Evolutionary conservation across 1,284 basidiomycete species (phyloP), one percentile per base, ranked within the genome.

Genomic region (Xerocomus minutiporus): DNA sequence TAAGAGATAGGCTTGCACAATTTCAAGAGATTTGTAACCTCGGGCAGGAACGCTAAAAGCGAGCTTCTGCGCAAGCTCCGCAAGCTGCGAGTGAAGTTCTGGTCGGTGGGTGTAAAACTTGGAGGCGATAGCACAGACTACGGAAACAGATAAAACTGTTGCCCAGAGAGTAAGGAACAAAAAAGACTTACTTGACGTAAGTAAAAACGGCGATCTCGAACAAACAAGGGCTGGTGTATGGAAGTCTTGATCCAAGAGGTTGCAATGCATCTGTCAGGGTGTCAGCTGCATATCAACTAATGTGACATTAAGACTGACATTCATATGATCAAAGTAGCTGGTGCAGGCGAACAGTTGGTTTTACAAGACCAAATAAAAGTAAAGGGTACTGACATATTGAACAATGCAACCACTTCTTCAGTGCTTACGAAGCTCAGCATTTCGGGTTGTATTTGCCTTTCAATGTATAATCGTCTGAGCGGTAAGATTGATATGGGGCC

Each of bases 1-100:
- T 20, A 96, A 76, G 34, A 92, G 75, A 69, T 95, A 96, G 0
- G 91, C 92, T 65, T 95, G 93, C 5, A 93, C 90, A 57, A 95
- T 93, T 72, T 99, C 97, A 43, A 97, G 87, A 25, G 90, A 93
- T 72, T 99, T 99, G 78, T 93, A 97, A 0, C 90, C 90, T 59
- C 80, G 76, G 54, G 84, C 90, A 45, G 80, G 91, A 8, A 95
- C 90, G 57, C 82, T 86, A 67, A 96, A 97, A 0, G 95, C 91
- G n/a, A 97, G 81, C 61, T 93, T 91, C 67, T 92, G 91, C 2
- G 91, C 89, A 35, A 95, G 79, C 31, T 90, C 87, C 1, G 91
- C 84, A 43, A 97, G 80, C 53, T 83, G 82, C 11, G 81, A 72
- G 61, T 97, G 91, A 20, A 98, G 77, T 36, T 97, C 94, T 0